Evolutionary conservation across 2,329 filamentous ascomycete genomes (phyloP).

Genomic region (Hawksworthiomyces lignivorus): DNA sequence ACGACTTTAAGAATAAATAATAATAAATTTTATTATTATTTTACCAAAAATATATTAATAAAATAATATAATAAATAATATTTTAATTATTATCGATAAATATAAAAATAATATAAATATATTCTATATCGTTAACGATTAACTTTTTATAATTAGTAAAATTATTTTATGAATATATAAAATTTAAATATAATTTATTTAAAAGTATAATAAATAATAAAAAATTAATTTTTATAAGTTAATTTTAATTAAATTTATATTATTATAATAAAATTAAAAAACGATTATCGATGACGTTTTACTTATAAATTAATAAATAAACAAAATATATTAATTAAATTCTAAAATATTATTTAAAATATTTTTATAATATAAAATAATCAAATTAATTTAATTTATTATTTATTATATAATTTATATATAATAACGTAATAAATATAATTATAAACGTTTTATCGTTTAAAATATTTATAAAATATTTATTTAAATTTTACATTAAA

Average conservation of each 20-base stretch:
- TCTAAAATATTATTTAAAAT: constrained; percentile 3
- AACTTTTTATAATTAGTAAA: too few relatives aligned
- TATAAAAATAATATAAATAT: too few relatives aligned
- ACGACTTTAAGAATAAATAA: too few relatives aligned
- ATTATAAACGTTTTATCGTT: background rate
- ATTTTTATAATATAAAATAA: constrained; percentile 11
- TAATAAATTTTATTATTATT: constrained; percentile 1
- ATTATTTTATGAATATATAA: too few relatives aligned
- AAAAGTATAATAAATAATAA: constrained; percentile 6
- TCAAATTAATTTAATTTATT: constrained; percentile 13
- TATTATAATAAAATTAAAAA: constrained; percentile 8
- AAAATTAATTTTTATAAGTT: constrained; percentile 8
- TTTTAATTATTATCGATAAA: too few relatives aligned
- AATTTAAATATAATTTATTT: background rate
- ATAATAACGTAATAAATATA: background rate
- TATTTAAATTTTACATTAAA: background rate
- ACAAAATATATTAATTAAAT: constrained; percentile 11
- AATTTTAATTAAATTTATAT: constrained; percentile 9
- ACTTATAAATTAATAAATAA: constrained; percentile 3
- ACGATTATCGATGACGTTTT: too few relatives aligned
- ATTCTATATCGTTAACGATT: too few relatives aligned
- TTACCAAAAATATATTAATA: too few relatives aligned
- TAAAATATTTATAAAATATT: background rate
- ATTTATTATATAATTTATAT: constrained; percentile 7
- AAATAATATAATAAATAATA: background rate